Base-by-base conservation (phyloP, 1,139 yeast species). In the Geotrichum bryndzae region DNA sequence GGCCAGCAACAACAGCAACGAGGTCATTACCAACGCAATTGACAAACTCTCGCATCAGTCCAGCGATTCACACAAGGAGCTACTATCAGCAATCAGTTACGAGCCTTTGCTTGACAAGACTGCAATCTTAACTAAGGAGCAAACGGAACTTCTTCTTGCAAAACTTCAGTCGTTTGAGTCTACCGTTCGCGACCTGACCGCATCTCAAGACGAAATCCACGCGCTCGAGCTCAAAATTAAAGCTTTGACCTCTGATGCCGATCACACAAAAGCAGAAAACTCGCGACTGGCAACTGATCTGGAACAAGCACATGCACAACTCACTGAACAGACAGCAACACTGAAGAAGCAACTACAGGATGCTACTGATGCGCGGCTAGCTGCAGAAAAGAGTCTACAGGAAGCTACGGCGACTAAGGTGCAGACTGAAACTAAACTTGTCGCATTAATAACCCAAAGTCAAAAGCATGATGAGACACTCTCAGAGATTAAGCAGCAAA, bases 401-500 rank as follows among this genome's bases (percentile, higher is more conserved):
- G 23, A 27, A 11, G 4, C 33, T 46, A 53, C 5, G 27, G 46
- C 53, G 4, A 48, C 50, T 15, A 46, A 18, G 46, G 15, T 1
- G 48, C 22, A 41, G 6, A 23, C 48, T n/a, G 48, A 41, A 41
- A 35, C 31, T 29, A 41, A 41, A 41, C 48, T 41, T 8, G 8
- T 18, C 18, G 23, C 18, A n/a, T 41, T 41, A 7, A n/a, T 8
- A 18, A 7, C 58, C 29, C 59, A 54, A 38, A 54, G n/a, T 18
- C 52, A 48, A 27, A 46, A 55, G 25, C 7, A 18, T 29, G 54
- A 52, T 22, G 27, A 50, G 8, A 29, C 41, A 60, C 57, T 45
- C 53, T 45, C 66, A 59, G 58, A 64, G 54, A 22, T 41, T 58
- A 60, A 61, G 62, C 62, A n/a, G 41, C 64, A 10, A 61, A 65